Evolutionary conservation across 345 rosid species (phyloP), one percentile per base, ranked within the genome.

Genomic region (Eucalyptus curtisii): DNA sequence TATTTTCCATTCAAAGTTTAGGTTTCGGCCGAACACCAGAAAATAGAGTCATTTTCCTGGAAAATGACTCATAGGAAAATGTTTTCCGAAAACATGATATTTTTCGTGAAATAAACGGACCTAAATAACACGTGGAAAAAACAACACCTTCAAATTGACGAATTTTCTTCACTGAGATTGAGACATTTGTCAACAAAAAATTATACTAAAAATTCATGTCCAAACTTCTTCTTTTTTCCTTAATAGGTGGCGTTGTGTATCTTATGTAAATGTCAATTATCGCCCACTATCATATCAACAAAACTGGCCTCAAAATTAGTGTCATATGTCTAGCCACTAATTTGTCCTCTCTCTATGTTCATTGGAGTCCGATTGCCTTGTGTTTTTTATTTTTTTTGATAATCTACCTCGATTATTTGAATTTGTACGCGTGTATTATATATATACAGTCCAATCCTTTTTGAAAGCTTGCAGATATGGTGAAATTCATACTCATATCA

Each of bases 161-260:
- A 31, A 87, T 92, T 89, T 86, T 95, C 94, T 88, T 88, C 92
- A 91, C 93, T 95, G 13, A 94, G 53, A 90, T 96, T 96, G 94
- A 7, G 19, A 4, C 17, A 30, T 64, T 66, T 66, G 79, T 66
- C 6, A 16, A 66, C 79, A 31, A 31, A 66, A 9, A 7, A n/a
- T 15, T 4, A 5, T n/a, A 13, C 8, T 7, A 7, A 66, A 66
- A 66, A 31, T 31, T 66, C 79, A 66, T 15, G 40, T 31, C 40
- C 3, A 31, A 66, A 8, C 6, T 57, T 57, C 79, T 8, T 31
- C 22, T 31, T 31, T 66, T 66, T 66, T 31, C 79, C 79, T 1
- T 8, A 66, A 10, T 4, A 31, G 79, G 22, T 16, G 42, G 79
- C 42, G 40, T 16, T 16, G 79, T 31, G 37, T 31, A 17, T 31